Evolutionary conservation across 2,329 filamentous ascomycete genomes (phyloP), one percentile per base, ranked within the genome.

Genomic region (Neofusicoccum ribis): DNA sequence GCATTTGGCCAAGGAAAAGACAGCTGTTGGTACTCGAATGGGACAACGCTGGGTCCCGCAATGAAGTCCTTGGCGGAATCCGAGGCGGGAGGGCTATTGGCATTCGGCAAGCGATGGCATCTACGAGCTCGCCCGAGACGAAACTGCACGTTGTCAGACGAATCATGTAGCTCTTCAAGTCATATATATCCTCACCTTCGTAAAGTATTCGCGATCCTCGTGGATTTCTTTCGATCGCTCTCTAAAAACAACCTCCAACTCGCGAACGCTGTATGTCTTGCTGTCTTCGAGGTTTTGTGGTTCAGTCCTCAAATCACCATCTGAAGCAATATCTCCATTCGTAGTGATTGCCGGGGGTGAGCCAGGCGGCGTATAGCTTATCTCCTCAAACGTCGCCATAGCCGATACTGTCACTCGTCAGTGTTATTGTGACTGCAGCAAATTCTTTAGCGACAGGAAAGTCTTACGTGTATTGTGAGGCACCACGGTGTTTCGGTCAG

Each of bases 141-240:
- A 17, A 52, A 46, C 62, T 64, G 43, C 9, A 11, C 9, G 3
- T 1, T 44, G 60, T 63, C 7, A 63, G 60, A 63, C 5, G 12
- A 8, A 11, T 11, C n/a, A 14, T 15, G 15, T 15, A 20, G 17
- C 6, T 5, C 27, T 31, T 31, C 15, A 23, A 31, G 17, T 7
- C n/a, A 9, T 5, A 3, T 12, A 17, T 11, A 12, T 5, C n/a
- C 52, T 68, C 31, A 66, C 66, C 36, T 63, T 63, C 6, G 64
- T 52, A 23, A 70, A 63, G 6, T 67, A 65, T 12, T 68, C 66
- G 41, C 66, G 67, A 63, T 67, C 68, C 14, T 68, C 67, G 23
- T 65, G 59, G 20, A 67, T 65, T 27, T 67, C 63, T 6, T 66
- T 65, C 15, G 64, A 31, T 15, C 63, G 54, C 23, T 41, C 43